phyloP scores from a whole-genome alignment of 208 protist species.

The Acanthamoeba sp. region DNA sequence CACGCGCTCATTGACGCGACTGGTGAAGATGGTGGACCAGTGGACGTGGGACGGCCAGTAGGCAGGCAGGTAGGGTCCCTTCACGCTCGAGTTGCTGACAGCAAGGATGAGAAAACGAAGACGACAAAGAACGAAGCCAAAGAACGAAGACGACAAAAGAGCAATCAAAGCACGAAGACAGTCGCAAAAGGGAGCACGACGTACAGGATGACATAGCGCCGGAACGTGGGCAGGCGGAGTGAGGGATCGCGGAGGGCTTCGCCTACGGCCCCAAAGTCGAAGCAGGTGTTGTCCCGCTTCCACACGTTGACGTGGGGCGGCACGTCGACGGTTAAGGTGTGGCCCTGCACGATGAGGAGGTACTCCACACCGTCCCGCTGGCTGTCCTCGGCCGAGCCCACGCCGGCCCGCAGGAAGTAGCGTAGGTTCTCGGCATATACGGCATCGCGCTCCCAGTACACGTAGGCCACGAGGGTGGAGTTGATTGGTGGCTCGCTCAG shows the following conservation, averaged over 20 bases:
- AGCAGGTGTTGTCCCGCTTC: conserved; percentile 15
- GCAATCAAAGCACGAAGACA: not conserved
- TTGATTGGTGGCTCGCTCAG: too few relatives aligned
- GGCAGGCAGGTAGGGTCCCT: conserved; percentile 1
- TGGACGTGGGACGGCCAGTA: not conserved
- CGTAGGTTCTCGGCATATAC: conserved; percentile 2
- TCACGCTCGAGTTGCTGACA: conserved; percentile 33
- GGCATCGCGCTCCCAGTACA: not conserved
- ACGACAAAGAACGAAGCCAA: not conserved
- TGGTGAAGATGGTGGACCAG: conserved; percentile 36
- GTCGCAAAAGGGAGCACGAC: not conserved
- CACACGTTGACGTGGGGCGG: not conserved
- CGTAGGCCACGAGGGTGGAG: not conserved
- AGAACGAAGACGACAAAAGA: not conserved
- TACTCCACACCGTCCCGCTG: not conserved
- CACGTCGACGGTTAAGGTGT: not conserved
- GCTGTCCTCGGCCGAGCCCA: not conserved
- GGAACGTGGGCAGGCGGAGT: not conserved
- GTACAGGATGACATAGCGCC: conserved; percentile 15
- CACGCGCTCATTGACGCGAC: not conserved
- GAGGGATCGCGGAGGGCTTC: not conserved
- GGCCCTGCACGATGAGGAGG: conserved; percentile 41
- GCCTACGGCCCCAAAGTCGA: conserved; percentile 13
- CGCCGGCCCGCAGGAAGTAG: conserved; percentile 12
- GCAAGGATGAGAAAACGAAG: not conserved